Percentiles rank a stretch among this genome's conserved stretches.
phyloP scores from a whole-genome alignment of 2,329 filamentous ascomycete species.

The Aureobasidium subglaciale region DNA sequence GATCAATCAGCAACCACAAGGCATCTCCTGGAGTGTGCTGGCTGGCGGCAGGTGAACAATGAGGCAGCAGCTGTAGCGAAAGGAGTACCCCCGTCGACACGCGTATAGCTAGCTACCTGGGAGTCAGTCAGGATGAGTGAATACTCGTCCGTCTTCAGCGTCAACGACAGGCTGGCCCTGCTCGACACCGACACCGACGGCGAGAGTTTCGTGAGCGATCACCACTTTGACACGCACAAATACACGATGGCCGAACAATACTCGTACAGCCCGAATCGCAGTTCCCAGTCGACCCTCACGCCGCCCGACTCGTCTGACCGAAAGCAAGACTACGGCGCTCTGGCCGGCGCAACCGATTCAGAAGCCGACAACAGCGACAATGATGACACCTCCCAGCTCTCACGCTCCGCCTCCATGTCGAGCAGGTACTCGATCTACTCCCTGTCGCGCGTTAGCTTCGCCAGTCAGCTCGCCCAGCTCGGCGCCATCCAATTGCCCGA shows the following conservation, averaged over 20 bases:
- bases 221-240: slow-evolving; percentile 63
- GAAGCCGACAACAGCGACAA: slow-evolving; percentile 34
- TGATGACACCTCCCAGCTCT: slow-evolving; percentile 3
- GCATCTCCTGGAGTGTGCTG: neutral
- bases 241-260: slow-evolving; percentile 65
- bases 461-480: slow-evolving; percentile 84
- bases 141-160: slow-evolving; percentile 41
- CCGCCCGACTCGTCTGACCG: slow-evolving; percentile 25
- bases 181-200: slow-evolving; percentile 40
- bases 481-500: slow-evolving; percentile 86
- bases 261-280: slow-evolving; percentile 26
- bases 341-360: slow-evolving; percentile 41
- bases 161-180: slow-evolving; percentile 49
- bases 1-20: neutral
- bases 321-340: slow-evolving; percentile 19
- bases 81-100: neutral
- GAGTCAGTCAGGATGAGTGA: slow-evolving; percentile 30
- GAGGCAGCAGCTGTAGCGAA: slow-evolving; percentile 14
- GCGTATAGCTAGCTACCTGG: neutral
- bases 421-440: slow-evolving; percentile 87
- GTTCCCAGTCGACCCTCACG: slow-evolving; percentile 6
- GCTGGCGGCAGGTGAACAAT: neutral
- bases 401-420: slow-evolving; percentile 57
- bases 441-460: slow-evolving; percentile 83
- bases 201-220: slow-evolving; percentile 6